These are phyloP conservation scores for Melampsora abietis-canadensis DNA, from an alignment of 1,284 basidiomycete species.

Conservation along the genomic window DNA sequence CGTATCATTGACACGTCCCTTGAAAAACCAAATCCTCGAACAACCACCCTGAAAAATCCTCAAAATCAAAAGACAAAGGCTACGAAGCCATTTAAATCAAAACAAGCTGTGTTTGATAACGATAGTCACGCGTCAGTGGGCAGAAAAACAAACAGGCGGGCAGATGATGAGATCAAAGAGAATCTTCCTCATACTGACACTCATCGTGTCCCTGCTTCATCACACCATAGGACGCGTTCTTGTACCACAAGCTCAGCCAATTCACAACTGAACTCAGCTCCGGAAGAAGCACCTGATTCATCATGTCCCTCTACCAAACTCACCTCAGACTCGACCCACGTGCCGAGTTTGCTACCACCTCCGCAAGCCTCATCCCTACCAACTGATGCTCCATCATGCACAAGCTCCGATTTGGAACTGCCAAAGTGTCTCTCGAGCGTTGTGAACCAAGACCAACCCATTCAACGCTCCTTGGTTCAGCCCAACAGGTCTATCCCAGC, in stretches of 20 bases:
- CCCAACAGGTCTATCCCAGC: conserved; percentile 5
- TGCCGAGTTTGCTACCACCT: too few species aligned
- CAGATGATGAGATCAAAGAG: not conserved
- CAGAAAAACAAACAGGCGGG: conserved; percentile 5
- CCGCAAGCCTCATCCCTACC: not conserved
- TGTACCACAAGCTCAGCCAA: not conserved
- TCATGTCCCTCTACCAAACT: not conserved
- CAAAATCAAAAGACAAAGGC: conserved; percentile 7
- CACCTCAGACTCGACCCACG: not conserved
- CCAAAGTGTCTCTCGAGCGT: too few species aligned
- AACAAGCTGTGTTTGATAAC: not conserved
- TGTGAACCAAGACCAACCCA: not conserved
- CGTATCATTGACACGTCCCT: not conserved
- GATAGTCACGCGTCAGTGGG: not conserved
- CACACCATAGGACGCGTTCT: conserved; percentile 3
- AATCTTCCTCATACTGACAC: not conserved
- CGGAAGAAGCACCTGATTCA: not conserved
- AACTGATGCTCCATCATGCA: not conserved
- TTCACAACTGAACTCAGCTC: conserved; percentile 2
- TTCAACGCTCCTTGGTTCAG: not conserved
- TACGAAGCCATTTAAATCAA: not conserved
- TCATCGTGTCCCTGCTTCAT: conserved; percentile 1
- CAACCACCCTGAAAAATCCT: not conserved
- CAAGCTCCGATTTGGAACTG: too few species aligned
- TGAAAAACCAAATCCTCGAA: conserved; percentile 4